A percentile compares a stretch with the other conserved stretches of the same genome.
phyloP scores from a whole-genome alignment of 768 basidiomycete genomes.

The Hypsizygus marmoreus region DNA sequence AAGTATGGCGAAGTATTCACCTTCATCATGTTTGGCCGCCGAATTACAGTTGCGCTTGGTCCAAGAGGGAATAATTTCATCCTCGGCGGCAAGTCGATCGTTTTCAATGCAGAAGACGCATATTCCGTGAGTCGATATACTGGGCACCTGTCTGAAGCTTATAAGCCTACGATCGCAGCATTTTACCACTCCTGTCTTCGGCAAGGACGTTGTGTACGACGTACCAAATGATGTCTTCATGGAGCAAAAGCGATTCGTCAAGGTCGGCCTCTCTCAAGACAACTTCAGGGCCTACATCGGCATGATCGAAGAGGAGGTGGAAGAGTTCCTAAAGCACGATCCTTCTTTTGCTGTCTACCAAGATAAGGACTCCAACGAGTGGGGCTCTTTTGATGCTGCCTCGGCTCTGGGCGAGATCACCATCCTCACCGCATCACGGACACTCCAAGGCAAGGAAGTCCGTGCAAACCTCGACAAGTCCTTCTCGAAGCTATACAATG shows the following conservation, averaged over 20 bases:
- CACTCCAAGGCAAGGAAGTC: conserved; percentile 92
- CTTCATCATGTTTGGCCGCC: conserved; percentile 86
- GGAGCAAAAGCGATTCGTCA: conserved; percentile 99
- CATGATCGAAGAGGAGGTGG: conserved; percentile 78
- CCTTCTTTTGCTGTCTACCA: conserved; percentile 62
- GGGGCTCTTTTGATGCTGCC: conserved; percentile 77
- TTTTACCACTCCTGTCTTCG: conserved; percentile 93
- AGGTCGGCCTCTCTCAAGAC: conserved; percentile 90
- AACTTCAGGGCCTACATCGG: conserved; percentile 87
- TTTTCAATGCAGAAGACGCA: conserved; percentile 94
- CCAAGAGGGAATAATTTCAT: conserved; percentile 93
- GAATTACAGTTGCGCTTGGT: conserved; percentile 88
- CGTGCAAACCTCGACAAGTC: conserved; percentile 74
- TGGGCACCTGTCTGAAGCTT: conserved; percentile 2
- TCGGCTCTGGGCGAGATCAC: conserved; percentile 84
- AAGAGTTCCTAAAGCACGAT: conserved; percentile 71
- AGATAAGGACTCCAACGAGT: conserved; percentile 67
- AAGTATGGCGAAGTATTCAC: conserved; percentile 98
- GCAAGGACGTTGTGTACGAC: conserved; percentile 97
- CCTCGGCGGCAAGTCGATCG: conserved; percentile 89
- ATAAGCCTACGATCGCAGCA: conserved; percentile 58
- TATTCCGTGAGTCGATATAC: conserved; percentile 63
- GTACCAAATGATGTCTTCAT: conserved; percentile 95
- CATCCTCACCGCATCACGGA: conserved; percentile 91
- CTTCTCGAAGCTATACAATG: conserved; percentile 83